Evolutionary conservation across 345 rosid species (phyloP).

Genomic region (Limnanthes douglasii): DNA sequence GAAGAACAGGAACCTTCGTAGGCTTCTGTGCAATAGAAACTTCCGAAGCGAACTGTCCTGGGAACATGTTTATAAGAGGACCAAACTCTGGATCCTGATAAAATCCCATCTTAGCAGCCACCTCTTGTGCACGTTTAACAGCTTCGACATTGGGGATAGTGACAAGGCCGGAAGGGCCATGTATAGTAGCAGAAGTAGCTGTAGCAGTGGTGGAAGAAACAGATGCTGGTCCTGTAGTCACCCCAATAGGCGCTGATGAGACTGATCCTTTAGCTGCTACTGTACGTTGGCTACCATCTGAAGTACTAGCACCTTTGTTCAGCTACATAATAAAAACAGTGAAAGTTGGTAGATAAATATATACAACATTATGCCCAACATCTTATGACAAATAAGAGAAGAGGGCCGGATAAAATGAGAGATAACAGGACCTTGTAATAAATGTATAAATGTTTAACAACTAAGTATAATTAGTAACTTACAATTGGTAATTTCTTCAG

Average conservation of each 20-base stretch:
- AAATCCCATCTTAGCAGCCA: slow-evolving; percentile 79
- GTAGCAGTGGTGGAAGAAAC: slow-evolving; percentile 13
- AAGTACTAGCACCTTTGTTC: slow-evolving; percentile 26
- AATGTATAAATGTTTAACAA: background rate
- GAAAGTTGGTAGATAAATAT: slow-evolving; percentile 3
- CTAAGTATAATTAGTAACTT: slow-evolving; percentile 14
- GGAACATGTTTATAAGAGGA: slow-evolving; percentile 54
- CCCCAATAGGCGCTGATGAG: slow-evolving; percentile 11
- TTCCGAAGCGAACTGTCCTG: slow-evolving; percentile 54
- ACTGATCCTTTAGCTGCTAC: slow-evolving; percentile 9
- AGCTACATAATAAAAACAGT: slow-evolving; percentile 26
- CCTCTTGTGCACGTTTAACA: slow-evolving; percentile 81
- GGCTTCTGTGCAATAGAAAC: slow-evolving; percentile 56
- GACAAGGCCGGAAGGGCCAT: slow-evolving; percentile 26
- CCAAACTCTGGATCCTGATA: slow-evolving; percentile 68
- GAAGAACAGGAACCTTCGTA: slow-evolving; percentile 73
- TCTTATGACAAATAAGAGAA: background rate
- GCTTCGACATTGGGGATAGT: slow-evolving; percentile 50
- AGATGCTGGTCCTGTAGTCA: slow-evolving; percentile 9
- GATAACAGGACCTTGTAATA: background rate
- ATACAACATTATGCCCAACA: background rate
- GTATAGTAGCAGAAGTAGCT: slow-evolving; percentile 18
- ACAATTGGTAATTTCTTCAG: slow-evolving; percentile 55
- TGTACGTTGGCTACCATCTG: slow-evolving; percentile 19
- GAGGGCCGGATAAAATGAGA: background rate